Percentiles rank a stretch among this genome's conserved stretches.
These are phyloP conservation scores for Lycium ferocissimum DNA, from an alignment of 257 asterid genomes.

Conservation along the genomic window DNA sequence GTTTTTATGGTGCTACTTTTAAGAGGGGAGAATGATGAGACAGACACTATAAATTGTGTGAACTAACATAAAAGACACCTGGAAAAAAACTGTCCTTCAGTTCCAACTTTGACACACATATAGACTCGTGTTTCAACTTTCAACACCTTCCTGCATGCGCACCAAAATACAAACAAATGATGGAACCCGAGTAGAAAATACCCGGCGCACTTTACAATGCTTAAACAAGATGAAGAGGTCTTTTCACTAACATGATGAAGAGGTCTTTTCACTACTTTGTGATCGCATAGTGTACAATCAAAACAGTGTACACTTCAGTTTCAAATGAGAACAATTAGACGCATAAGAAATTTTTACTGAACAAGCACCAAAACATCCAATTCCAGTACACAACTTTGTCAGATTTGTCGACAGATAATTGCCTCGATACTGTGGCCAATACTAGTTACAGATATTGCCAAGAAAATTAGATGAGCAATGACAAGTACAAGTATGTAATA, in stretches of 20 bases:
- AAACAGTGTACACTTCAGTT: not conserved
- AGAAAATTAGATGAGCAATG: not conserved
- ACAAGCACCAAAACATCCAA: not conserved
- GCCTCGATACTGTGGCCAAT: not conserved
- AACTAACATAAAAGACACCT: not conserved
- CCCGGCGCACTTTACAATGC: not conserved
- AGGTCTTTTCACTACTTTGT: not conserved
- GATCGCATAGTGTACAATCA: not conserved
- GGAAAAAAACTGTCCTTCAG: not conserved
- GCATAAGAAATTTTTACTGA: not conserved
- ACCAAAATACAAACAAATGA: conserved; percentile 18
- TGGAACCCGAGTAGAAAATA: not conserved
- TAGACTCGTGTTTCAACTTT: not conserved
- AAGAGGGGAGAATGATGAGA: not conserved
- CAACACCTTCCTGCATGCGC: conserved; percentile 4
- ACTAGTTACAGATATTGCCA: not conserved
- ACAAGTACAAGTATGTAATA: not conserved
- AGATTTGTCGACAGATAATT: not conserved
- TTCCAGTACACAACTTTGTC: not conserved
- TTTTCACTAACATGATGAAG: not conserved
- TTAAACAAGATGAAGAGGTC: not conserved
- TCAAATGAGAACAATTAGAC: not conserved
- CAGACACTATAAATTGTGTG: conserved; percentile 14
- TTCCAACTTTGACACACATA: not conserved
- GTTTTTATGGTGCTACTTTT: not conserved